Conservation (phyloP, 371 early-diverging fungal species). For the Blastocladiella emersonii region DNA sequence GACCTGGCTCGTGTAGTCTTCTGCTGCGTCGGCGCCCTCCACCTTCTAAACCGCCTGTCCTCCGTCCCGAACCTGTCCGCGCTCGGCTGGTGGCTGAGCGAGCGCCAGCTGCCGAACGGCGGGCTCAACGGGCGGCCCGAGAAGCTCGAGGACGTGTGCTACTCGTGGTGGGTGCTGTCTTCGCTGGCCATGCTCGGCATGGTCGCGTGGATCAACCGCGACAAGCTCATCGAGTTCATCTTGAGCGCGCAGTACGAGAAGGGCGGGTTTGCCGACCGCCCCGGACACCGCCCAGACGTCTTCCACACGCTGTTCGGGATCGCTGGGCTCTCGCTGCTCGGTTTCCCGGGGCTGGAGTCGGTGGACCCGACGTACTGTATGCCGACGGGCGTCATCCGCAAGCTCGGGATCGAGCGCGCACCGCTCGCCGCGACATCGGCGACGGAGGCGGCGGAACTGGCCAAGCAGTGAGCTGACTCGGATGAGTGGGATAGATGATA, state of each 20-base stretch:
- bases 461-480: too few relatives aligned
- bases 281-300: conserved; percentile 85
- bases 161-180: conserved; percentile 98
- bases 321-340: conserved; percentile 73
- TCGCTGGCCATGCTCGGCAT: conserved; percentile 71
- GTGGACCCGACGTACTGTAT: conserved; percentile 91
- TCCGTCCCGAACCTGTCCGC: conserved; percentile 37
- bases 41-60: conserved; percentile 67
- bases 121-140: conserved; percentile 96
- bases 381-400: conserved; percentile 53
- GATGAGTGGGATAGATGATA: too few relatives aligned
- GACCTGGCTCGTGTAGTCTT: conserved; percentile 55
- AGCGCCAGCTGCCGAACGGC: conserved; percentile 82
- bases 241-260: conserved; percentile 60
- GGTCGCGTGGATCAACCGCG: conserved; percentile 72
- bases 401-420: conserved; percentile 28
- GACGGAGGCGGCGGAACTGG: too few relatives aligned
- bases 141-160: conserved; percentile 96
- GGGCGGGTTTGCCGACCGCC: conserved; percentile 96
- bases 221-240: conserved; percentile 66
- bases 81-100: conserved; percentile 84
- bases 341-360: conserved; percentile 48
- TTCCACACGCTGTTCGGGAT: conserved; percentile 96
- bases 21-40: conserved; percentile 80
- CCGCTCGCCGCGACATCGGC: too few relatives aligned